These are phyloP conservation scores for Picea sitchensis DNA, from an alignment of 75 land plant genomes.

Conservation along the genomic window DNA sequence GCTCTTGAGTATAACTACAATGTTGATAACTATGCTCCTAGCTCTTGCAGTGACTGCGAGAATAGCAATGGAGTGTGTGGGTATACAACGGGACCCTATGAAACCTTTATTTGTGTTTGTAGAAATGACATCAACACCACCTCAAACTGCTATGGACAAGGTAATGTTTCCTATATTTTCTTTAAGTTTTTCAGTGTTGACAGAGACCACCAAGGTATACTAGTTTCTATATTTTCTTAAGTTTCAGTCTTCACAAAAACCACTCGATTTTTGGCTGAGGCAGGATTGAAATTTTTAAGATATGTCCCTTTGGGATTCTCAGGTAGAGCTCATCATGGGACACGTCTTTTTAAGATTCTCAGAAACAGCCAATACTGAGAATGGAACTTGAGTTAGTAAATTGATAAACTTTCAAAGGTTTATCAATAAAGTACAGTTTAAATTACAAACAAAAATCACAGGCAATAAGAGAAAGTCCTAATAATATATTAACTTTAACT, in stretches of 20 bases:
- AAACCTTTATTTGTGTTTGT: conserved; percentile 19
- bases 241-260: background rate
- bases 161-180: background rate
- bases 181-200: background rate
- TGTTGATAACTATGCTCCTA: background rate
- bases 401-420: too few relatives aligned
- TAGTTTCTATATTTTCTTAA: background rate
- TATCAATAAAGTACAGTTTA: too few relatives aligned
- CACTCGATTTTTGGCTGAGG: background rate
- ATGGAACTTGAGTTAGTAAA: too few relatives aligned
- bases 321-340: background rate
- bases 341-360: too few relatives aligned
- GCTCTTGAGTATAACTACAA: conserved; percentile 14
- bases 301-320: background rate
- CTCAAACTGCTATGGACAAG: conserved; percentile 14
- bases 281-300: background rate
- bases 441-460: too few relatives aligned
- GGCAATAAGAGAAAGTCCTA: too few relatives aligned
- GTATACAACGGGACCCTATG: background rate
- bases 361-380: too few relatives aligned
- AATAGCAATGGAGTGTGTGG: conserved; percentile 23
- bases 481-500: too few relatives aligned
- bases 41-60: conserved; percentile 13
- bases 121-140: conserved; percentile 21
- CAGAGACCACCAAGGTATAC: background rate